phyloP scores from a whole-genome alignment of 75 land plant species.

The Larix kaempferi region DNA sequence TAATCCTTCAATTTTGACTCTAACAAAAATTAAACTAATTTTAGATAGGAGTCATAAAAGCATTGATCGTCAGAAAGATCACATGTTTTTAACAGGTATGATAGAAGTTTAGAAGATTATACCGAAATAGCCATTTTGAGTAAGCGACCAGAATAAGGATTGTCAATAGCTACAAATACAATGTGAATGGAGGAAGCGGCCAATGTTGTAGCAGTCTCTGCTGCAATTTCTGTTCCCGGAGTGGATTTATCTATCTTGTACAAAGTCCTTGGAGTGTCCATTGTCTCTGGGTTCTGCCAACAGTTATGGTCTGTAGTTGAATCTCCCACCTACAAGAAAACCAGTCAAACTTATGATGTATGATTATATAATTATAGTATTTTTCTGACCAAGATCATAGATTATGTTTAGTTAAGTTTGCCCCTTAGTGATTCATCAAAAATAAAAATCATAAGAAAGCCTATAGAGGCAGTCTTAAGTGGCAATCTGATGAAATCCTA shows the following conservation, averaged over 20 bases:
- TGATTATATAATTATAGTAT: not conserved
- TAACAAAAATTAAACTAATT: not conserved
- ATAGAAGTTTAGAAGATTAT: not conserved
- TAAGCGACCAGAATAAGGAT: constrained; percentile 49
- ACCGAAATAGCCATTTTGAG: constrained; percentile 75
- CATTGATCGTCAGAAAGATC: too few species aligned
- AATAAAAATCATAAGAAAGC: too few species aligned
- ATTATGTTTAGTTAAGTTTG: too few species aligned
- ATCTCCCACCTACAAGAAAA: constrained; percentile 30
- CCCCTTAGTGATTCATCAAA: too few species aligned
- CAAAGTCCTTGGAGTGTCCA: constrained; percentile 37
- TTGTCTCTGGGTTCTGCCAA: constrained; percentile 50
- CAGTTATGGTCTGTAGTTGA: constrained; percentile 36
- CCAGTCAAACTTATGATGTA: not conserved
- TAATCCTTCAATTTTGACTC: not conserved
- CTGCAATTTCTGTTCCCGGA: constrained; percentile 46
- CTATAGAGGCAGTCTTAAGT: too few species aligned
- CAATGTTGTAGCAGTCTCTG: constrained; percentile 84
- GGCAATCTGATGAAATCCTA: too few species aligned
- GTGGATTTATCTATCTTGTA: constrained; percentile 16
- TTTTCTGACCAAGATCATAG: too few species aligned
- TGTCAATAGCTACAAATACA: constrained; percentile 50
- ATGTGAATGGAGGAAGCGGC: constrained; percentile 88
- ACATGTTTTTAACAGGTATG: too few species aligned
- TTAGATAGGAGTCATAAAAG: not conserved